Percentiles rank a stretch among this genome's conserved stretches.
phyloP scores from a whole-genome alignment of 2,329 filamentous ascomycete genomes.

The Cordyceps farinosa region DNA sequence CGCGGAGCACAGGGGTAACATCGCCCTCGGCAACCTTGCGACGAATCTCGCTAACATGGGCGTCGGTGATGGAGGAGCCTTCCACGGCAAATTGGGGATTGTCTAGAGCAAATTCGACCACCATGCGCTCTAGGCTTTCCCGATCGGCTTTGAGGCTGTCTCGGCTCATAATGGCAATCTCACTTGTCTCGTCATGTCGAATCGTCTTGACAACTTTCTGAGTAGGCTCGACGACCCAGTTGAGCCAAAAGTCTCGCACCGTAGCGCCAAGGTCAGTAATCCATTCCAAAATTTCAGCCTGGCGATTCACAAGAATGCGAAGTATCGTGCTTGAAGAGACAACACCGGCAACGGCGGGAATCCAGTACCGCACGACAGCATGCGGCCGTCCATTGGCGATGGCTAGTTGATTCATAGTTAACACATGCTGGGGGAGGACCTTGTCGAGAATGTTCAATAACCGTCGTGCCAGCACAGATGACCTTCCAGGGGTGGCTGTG shows the following conservation, averaged over 20 bases:
- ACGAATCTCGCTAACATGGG: slow-evolving; percentile 70
- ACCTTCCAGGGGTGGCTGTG: slow-evolving; percentile 44
- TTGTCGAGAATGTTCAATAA: slow-evolving; percentile 65
- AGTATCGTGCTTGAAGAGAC: slow-evolving; percentile 86
- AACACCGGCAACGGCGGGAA: slow-evolving; percentile 67
- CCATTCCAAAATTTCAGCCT: slow-evolving; percentile 76
- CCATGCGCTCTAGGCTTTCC: slow-evolving; percentile 93
- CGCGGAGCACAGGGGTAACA: slow-evolving; percentile 82
- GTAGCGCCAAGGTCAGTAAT: slow-evolving; percentile 75
- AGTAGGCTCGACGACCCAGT: slow-evolving; percentile 88
- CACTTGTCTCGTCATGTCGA: slow-evolving; percentile 84
- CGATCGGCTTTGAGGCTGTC: slow-evolving; percentile 86
- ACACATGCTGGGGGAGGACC: slow-evolving; percentile 64
- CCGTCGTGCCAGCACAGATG: slow-evolving; percentile 60
- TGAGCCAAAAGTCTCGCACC: slow-evolving; percentile 84
- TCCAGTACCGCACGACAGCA: slow-evolving; percentile 78
- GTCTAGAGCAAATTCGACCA: slow-evolving; percentile 89
- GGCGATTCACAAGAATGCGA: slow-evolving; percentile 68
- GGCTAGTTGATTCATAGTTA: slow-evolving; percentile 53
- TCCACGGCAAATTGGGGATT: slow-evolving; percentile 62
- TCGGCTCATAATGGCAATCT: slow-evolving; percentile 95
- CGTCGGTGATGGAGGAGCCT: slow-evolving; percentile 54
- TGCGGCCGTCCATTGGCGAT: slow-evolving; percentile 71
- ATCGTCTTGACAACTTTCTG: slow-evolving; percentile 86
- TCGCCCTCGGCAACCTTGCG: slow-evolving; percentile 85